A percentile compares a stretch with the other conserved stretches of the same genome.
Conservation (phyloP, 805 yeast species). For the Candida sakaeoensis region DNA sequence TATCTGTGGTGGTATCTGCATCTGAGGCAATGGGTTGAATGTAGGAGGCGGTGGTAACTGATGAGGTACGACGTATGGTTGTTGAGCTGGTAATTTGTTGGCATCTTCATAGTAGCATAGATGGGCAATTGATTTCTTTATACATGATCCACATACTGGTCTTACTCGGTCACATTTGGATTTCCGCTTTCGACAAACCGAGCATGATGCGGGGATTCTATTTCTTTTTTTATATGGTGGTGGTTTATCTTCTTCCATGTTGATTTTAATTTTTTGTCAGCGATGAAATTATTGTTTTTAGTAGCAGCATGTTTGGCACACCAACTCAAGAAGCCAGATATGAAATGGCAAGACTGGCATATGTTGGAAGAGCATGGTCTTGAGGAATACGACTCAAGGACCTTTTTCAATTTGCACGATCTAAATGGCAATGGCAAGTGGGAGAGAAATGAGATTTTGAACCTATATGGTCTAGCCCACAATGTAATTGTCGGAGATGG, state of each 20-base stretch:
- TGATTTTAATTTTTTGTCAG: conserved; percentile 2
- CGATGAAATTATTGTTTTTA: conserved; percentile 3
- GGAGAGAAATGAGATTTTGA: conserved; percentile 60
- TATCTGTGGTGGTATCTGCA: background rate
- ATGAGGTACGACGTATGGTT: background rate
- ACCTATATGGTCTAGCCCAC: conserved; percentile 76
- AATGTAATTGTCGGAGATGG: conserved; percentile 80
- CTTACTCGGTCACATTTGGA: conserved; percentile 39
- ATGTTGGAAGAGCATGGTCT: conserved; percentile 86
- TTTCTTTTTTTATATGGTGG: conserved; percentile 28
- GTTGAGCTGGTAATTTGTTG: conserved; percentile 6
- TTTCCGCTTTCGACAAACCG: conserved; percentile 42
- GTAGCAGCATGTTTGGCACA: conserved; percentile 8
- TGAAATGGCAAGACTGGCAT: conserved; percentile 82
- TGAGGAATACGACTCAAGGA: conserved; percentile 66
- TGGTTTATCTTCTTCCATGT: conserved; percentile 2
- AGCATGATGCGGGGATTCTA: conserved; percentile 41
- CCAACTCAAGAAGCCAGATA: conserved; percentile 36
- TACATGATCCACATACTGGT: conserved; percentile 43
- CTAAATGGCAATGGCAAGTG: conserved; percentile 54
- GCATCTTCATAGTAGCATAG: conserved; percentile 33
- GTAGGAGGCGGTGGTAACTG: conserved; percentile 8
- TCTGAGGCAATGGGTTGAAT: conserved; percentile 7
- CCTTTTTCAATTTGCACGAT: conserved; percentile 83
- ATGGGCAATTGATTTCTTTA: conserved; percentile 41